These are phyloP conservation scores for Mediolabrus comicus DNA, from an alignment of 108 stramenopile genomes.

Conservation along the genomic window DNA sequence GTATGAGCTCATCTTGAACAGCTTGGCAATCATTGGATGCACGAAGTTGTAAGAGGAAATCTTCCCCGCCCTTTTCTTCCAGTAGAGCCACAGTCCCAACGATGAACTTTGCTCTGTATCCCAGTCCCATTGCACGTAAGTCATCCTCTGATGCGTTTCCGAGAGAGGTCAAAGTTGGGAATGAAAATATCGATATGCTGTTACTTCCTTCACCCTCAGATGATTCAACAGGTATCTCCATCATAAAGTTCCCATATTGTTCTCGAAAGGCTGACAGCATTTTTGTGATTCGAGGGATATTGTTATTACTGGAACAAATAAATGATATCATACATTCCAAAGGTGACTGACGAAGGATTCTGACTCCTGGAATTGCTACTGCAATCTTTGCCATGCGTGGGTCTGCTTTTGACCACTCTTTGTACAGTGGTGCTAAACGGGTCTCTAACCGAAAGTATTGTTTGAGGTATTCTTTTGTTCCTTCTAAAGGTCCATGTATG, in stretches of 20 bases:
- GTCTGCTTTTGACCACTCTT: slow-evolving; percentile 70
- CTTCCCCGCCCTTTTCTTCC: slow-evolving; percentile 60
- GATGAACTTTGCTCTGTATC: slow-evolving; percentile 94
- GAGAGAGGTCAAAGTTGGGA: slow-evolving; percentile 72
- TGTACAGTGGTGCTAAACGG: slow-evolving; percentile 63
- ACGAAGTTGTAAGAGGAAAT: slow-evolving; percentile 49
- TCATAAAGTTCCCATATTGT: slow-evolving; percentile 71
- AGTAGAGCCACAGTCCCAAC: slow-evolving; percentile 72
- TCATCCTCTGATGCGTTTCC: slow-evolving; percentile 61
- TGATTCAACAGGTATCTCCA: slow-evolving; percentile 35
- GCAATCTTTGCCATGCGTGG: slow-evolving; percentile 64
- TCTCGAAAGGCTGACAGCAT: slow-evolving; percentile 85
- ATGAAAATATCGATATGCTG: slow-evolving; percentile 61
- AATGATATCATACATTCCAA: slow-evolving; percentile 96
- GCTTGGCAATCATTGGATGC: slow-evolving; percentile 35
- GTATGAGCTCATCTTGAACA: slow-evolving; percentile 70
- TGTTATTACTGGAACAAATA: slow-evolving; percentile 98
- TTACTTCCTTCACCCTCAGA: not conserved
- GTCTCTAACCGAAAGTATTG: slow-evolving; percentile 78
- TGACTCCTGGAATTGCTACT: slow-evolving; percentile 78
- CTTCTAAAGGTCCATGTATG: slow-evolving; percentile 40
- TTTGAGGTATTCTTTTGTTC: slow-evolving; percentile 43
- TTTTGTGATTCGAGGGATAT: slow-evolving; percentile 93
- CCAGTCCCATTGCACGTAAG: slow-evolving; percentile 86
- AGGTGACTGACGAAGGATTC: slow-evolving; percentile 92